Base-by-base conservation (phyloP, 352 stramenopile species). In the Achlya hypogyna region DNA sequence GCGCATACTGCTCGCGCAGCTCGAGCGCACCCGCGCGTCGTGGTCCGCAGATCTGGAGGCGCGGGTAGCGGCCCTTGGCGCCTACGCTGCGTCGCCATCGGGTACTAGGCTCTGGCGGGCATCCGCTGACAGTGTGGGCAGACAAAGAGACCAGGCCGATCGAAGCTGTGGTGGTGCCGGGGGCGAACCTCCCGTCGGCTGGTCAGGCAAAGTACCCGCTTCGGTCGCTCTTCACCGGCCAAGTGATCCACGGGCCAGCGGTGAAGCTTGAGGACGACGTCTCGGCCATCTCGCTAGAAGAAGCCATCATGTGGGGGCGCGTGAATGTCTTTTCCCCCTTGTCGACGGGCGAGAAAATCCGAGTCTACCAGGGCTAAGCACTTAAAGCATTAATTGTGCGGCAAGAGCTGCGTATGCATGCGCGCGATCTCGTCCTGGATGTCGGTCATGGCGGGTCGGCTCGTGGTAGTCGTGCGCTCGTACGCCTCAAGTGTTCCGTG, bases 401-500 rank as follows among this genome's bases (percentile, higher is more conserved):
- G 28, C 28, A 47, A 9, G 22, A 35, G 38, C 28, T 65, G 31
- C 22, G 18, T 53, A 16, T 65, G 56, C 31, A 65, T 65, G 31
- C 56, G 56, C 5, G 29, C 29, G 4, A 65, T 53, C 28, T 65
- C 56, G 23, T 53, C 34, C 27, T 58, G 60, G 34, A 67, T 58
- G 31, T 67, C 38, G 14, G 45, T 47, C 60, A 58, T 66, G 14
- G 31, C 43, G 59, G 27, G 42, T 2, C 22, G 28, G 29, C 38
- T 28, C 31, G 18, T 66, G 25, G 59, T 60, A 20, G 43, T 9
- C 29, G 31, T 25, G 4, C 18, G 20, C 22, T 22, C 51, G 31
- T 56, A 56, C 10, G 49, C 60, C 1, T 67, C 60, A 14, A 67
- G 64, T 29, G 35, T 58, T 28, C 80, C 81, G 40, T 88, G 68